phyloP scores from a whole-genome alignment of 257 asterid species.

The Echites panduratus region DNA sequence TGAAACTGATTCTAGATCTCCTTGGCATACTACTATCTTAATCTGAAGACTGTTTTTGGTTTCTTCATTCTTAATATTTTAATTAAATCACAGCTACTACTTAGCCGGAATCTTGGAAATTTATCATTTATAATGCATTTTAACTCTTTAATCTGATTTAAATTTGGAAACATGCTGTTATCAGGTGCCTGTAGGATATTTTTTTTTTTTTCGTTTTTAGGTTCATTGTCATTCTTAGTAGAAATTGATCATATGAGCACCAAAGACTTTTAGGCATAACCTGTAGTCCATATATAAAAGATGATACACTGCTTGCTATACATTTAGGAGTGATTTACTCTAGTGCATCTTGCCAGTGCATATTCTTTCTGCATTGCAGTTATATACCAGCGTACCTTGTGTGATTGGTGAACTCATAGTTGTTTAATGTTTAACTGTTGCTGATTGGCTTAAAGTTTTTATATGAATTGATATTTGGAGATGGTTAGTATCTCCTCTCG shows the following conservation, averaged over 20 bases:
- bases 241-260: not conserved
- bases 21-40: no score
- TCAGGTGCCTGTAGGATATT: not conserved
- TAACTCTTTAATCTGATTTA: not conserved
- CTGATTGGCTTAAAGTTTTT: no score
- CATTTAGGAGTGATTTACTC: not conserved
- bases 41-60: no score
- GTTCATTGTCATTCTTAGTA: not conserved
- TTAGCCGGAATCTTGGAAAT: no score
- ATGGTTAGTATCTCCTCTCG: not conserved
- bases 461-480: not conserved
- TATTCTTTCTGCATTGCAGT: not conserved
- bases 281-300: not conserved
- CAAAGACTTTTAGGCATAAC: not conserved
- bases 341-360: not conserved
- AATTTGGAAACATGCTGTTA: not conserved
- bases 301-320: not conserved
- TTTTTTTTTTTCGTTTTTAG: no score
- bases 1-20: no score
- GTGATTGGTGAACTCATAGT: not conserved
- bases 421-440: not conserved
- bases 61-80: no score
- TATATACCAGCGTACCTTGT: not conserved
- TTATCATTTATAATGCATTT: no score
- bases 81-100: no score